These are phyloP conservation scores for Candida oleophila DNA, from an alignment of 805 yeast genomes.

Conservation along the genomic window DNA sequence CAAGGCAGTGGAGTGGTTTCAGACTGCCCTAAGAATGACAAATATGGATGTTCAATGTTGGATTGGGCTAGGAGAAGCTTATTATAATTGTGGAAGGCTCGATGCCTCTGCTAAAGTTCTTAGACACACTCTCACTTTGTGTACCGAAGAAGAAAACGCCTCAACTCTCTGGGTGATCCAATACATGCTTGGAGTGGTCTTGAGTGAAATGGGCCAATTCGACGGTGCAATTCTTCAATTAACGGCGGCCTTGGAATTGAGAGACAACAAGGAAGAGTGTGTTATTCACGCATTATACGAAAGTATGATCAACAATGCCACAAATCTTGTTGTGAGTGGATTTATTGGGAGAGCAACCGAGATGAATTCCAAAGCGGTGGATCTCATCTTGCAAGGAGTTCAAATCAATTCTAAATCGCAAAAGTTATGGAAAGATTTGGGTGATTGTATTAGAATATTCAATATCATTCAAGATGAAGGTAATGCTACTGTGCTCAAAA, in stretches of 20 bases:
- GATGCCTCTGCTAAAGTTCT: slow-evolving; percentile 88
- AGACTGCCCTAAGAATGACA: slow-evolving; percentile 72
- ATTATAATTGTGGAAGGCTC: slow-evolving; percentile 76
- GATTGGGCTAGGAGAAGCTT: slow-evolving; percentile 98
- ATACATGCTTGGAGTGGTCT: slow-evolving; percentile 67
- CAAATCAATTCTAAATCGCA: slow-evolving; percentile 38
- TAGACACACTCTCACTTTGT: slow-evolving; percentile 48
- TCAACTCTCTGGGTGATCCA: slow-evolving; percentile 49
- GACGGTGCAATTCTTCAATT: slow-evolving; percentile 56
- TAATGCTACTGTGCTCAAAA: slow-evolving; percentile 45
- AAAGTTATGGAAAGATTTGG: slow-evolving; percentile 65
- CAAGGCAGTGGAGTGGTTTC: slow-evolving; percentile 86
- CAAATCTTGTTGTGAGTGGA: slow-evolving; percentile 53
- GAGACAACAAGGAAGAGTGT: slow-evolving; percentile 48
- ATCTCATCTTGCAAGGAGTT: slow-evolving; percentile 38
- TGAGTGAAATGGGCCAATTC: slow-evolving; percentile 63
- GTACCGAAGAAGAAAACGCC: slow-evolving; percentile 33
- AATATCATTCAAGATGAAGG: slow-evolving; percentile 55
- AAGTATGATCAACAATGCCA: slow-evolving; percentile 54
- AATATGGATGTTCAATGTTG: slow-evolving; percentile 75
- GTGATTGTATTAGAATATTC: slow-evolving; percentile 55
- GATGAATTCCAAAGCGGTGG: slow-evolving; percentile 46
- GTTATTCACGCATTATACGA: slow-evolving; percentile 53
- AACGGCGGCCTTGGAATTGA: slow-evolving; percentile 35
- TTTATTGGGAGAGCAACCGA: slow-evolving; percentile 65